A percentile compares a stretch with the other conserved stretches of the same genome.
These are phyloP conservation scores for Boletus tomentosulus DNA, from an alignment of 768 basidiomycete genomes.

Conservation along the genomic window DNA sequence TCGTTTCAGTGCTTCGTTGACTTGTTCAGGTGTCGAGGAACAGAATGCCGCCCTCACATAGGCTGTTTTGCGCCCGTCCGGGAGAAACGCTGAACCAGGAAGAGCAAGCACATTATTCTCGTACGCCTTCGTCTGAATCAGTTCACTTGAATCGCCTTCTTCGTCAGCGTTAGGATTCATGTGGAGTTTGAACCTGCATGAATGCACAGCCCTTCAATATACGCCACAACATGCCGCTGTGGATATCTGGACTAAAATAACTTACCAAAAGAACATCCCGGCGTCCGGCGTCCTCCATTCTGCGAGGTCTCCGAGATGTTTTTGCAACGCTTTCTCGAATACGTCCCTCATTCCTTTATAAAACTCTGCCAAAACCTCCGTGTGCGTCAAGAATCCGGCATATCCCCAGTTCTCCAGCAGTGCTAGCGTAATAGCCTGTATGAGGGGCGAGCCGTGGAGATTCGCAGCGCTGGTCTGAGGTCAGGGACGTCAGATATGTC, in stretches of 20 bases:
- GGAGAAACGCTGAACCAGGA: conserved; percentile 82
- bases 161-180: conserved; percentile 33
- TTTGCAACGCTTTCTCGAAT: conserved; percentile 74
- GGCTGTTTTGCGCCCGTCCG: conserved; percentile 61
- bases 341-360: conserved; percentile 69
- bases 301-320: conserved; percentile 70
- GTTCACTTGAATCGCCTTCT: conserved; percentile 62
- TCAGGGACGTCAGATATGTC: conserved; percentile 6
- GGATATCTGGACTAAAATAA: conserved; percentile 11
- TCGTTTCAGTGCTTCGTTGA: conserved; percentile 68
- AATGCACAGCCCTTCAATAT: conserved; percentile 14
- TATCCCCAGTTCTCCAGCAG: conserved; percentile 71
- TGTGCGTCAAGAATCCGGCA: conserved; percentile 69
- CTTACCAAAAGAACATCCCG: conserved; percentile 90
- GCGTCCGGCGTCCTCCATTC: conserved; percentile 69
- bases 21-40: conserved; percentile 56
- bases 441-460: conserved; percentile 60
- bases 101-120: conserved; percentile 84
- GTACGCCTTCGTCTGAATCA: conserved; percentile 73
- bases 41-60: conserved; percentile 89
- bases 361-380: conserved; percentile 61
- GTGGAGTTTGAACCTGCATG: conserved; percentile 64
- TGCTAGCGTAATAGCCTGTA: conserved; percentile 56
- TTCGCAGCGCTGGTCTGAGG: conserved; percentile 61
- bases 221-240: not conserved